Base-by-base conservation (phyloP, 352 stramenopile genomes). In the Phytophthora pinifolia region DNA sequence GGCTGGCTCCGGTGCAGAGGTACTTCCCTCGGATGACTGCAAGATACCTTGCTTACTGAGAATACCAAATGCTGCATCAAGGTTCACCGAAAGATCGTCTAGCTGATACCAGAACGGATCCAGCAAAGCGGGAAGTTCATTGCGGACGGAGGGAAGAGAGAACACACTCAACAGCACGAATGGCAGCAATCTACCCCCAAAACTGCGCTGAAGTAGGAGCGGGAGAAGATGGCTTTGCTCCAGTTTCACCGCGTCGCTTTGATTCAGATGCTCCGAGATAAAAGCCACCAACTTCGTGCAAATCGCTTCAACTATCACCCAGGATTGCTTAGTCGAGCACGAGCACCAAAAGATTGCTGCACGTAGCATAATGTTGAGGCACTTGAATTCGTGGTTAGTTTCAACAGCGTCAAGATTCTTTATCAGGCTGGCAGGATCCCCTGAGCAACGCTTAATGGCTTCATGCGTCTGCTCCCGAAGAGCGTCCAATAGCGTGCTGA, bases 261-360 rank as follows among this genome's bases (percentile, higher is more conserved):
- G 55, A 30, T 70, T 60, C 13, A 94, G 41, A 7, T 82, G 51
- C 9, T 67, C 27, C 4, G 47, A 59, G 22, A 83, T 70, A 34
- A 79, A 87, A 7, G 49, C 36, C n/a, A 90, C 63, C 15, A 95
- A 62, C 32, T 80, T 86, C 2, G 62, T 54, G 46, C 65, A 79
- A 12, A 82, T 53, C 3, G 67, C 61, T 51, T 90, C 61, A 17
- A 89, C 57, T 12, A 92, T 79, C 3, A 54, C 34, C 85, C 83
- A 93, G 2, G 79, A 69, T 34, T 70, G 55, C 14, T 59, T 51
- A 3, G 57, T 76, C 2, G 72, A 71, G 33, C 67, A 67, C 2
- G 78, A 80, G 46, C 79, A 90, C 85, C 85, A 95, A 42, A 76
- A 93, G n/a, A 92, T 64, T 14, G 70, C 59, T 8, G 79, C 76